Conservation (phyloP, 1,284 basidiomycete genomes). For the Tilletia setariae region DNA sequence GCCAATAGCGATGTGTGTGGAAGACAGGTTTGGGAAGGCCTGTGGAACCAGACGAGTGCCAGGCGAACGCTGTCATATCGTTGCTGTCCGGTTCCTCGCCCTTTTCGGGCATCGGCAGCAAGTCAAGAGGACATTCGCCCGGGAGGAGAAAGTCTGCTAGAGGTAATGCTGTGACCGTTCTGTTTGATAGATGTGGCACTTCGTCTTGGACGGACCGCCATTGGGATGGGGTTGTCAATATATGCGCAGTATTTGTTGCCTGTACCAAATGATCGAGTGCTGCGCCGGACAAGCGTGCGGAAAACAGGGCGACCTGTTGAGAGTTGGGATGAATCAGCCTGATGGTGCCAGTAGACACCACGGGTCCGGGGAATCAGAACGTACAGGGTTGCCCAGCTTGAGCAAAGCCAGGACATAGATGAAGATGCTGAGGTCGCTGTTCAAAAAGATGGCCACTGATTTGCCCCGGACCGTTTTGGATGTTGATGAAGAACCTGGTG, state of each 20-base stretch:
- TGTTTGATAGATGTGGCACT: background rate
- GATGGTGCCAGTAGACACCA: no score
- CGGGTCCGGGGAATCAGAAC: background rate
- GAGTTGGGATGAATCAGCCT: background rate
- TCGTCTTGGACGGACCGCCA: constrained; percentile 1
- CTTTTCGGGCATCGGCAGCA: background rate
- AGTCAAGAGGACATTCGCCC: background rate
- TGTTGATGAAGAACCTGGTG: background rate
- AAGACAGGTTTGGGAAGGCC: constrained; percentile 10
- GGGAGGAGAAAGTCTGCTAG: background rate
- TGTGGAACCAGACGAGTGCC: constrained; percentile 14
- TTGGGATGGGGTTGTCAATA: background rate
- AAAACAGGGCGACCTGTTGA: background rate
- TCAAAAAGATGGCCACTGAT: background rate
- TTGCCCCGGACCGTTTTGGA: background rate
- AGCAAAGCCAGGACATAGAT: constrained; percentile 5
- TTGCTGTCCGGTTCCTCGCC: constrained; percentile 7
- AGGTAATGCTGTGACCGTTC: background rate
- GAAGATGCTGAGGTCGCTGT: constrained; percentile 5
- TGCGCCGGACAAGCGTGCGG: background rate
- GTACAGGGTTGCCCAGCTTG: constrained; percentile 8
- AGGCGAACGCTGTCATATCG: background rate
- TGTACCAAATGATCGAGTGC: background rate
- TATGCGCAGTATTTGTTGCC: background rate
- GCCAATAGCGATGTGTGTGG: background rate